phyloP scores from a whole-genome alignment of 164 flowering plant genomes.

The Berberis thunbergii region DNA sequence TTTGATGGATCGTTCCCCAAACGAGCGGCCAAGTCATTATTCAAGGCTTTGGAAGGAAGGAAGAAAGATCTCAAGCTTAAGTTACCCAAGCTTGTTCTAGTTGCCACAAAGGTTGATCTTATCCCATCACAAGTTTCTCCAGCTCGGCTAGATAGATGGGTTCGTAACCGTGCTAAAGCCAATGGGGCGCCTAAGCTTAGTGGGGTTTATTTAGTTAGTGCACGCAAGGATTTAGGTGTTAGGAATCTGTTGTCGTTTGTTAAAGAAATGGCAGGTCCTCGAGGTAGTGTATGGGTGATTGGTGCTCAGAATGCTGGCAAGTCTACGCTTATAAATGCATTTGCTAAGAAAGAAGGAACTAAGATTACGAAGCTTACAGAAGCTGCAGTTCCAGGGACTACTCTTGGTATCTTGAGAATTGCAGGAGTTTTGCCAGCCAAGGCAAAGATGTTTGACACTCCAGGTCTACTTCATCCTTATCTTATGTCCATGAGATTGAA shows the following conservation, averaged over 20 bases:
- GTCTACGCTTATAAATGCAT: constrained; percentile 77
- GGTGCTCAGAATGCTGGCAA: constrained; percentile 98
- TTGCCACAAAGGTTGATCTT: constrained; percentile 93
- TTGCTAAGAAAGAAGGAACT: constrained; percentile 57
- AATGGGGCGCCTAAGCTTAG: constrained; percentile 77
- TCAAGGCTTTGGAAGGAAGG: constrained; percentile 50
- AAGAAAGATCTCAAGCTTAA: constrained; percentile 30
- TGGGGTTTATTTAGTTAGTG: constrained; percentile 84
- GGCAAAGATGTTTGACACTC: constrained; percentile 88
- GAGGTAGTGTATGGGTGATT: constrained; percentile 94
- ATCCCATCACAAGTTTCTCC: constrained; percentile 86
- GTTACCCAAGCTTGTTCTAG: constrained; percentile 81
- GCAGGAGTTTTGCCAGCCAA: constrained; percentile 78
- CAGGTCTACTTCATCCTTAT: constrained; percentile 79
- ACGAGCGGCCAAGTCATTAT: constrained; percentile 76
- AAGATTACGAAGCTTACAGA: constrained; percentile 63
- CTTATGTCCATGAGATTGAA: constrained; percentile 80
- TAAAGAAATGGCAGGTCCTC: constrained; percentile 86
- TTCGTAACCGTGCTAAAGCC: constrained; percentile 78
- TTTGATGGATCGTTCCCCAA: constrained; percentile 96
- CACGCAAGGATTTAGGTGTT: constrained; percentile 81
- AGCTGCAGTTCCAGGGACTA: constrained; percentile 96
- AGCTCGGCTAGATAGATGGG: constrained; percentile 87
- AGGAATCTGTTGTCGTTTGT: constrained; percentile 66
- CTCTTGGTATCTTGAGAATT: constrained; percentile 81